Conservation (phyloP, 2,329 filamentous ascomycete genomes). For the Colletotrichum godetiae region DNA sequence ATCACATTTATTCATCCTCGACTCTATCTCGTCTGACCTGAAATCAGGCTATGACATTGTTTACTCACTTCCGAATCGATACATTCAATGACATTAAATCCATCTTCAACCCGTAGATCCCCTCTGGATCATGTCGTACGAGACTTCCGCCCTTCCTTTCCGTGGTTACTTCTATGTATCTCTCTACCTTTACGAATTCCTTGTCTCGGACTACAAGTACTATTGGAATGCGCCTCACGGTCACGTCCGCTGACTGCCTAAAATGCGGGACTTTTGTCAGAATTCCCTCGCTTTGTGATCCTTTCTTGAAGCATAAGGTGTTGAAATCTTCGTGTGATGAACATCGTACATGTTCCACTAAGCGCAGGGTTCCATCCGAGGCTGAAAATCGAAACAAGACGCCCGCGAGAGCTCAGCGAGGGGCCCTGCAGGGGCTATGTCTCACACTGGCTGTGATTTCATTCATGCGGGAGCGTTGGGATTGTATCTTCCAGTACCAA, state of each 20-base stretch:
- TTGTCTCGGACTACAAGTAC: background rate
- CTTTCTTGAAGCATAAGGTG: background rate
- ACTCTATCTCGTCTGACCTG: background rate
- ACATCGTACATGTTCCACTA: background rate
- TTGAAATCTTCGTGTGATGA: background rate
- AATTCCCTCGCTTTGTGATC: background rate
- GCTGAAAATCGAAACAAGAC: background rate
- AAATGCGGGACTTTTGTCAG: background rate
- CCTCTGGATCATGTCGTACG: background rate
- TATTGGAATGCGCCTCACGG: background rate
- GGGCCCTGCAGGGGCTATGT: background rate
- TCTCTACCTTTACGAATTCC: background rate
- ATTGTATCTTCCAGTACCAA: background rate
- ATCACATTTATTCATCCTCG: background rate
- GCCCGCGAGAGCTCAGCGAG: too few species aligned
- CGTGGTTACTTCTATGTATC: background rate
- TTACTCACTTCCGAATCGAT: background rate
- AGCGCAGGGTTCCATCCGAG: background rate
- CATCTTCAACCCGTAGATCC: background rate
- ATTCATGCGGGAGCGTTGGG: background rate
- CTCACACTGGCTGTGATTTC: background rate
- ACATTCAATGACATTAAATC: background rate
- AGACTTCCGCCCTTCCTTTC: background rate
- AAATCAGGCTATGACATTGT: background rate
- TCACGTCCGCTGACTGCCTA: background rate